A percentile compares a stretch with the other conserved stretches of the same genome.
These are phyloP conservation scores for Stachybotrys chartarum DNA, from an alignment of 2,329 filamentous ascomycete genomes.

Conservation along the genomic window DNA sequence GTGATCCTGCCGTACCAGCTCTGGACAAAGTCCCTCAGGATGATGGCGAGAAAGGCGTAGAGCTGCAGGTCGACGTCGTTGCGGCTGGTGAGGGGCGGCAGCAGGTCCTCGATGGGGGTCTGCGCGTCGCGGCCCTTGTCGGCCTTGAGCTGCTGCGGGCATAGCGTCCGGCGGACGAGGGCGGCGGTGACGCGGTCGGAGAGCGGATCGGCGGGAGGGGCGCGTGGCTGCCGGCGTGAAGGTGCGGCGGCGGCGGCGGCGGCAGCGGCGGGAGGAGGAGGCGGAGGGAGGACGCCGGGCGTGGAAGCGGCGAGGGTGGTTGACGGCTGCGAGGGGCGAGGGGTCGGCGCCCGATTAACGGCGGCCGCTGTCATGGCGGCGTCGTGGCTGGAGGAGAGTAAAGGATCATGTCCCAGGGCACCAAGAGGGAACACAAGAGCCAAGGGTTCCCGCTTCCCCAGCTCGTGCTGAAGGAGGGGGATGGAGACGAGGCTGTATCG, in stretches of 20 bases:
- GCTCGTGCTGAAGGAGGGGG: too few relatives aligned
- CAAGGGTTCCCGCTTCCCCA: too few relatives aligned
- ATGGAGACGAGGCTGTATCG: too few relatives aligned
- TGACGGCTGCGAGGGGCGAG: slow-evolving; percentile 8
- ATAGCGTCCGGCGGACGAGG: slow-evolving; percentile 78
- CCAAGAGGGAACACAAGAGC: not conserved
- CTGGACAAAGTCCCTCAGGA: slow-evolving; percentile 84
- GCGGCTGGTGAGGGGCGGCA: slow-evolving; percentile 88
- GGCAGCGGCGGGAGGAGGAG: slow-evolving; percentile 2
- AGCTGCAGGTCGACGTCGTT: slow-evolving; percentile 91
- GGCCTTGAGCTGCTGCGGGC: slow-evolving; percentile 54
- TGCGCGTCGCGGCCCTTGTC: slow-evolving; percentile 43
- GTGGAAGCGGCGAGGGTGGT: not conserved
- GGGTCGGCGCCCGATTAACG: slow-evolving; percentile 10
- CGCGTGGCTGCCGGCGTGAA: slow-evolving; percentile 24
- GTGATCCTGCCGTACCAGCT: slow-evolving; percentile 93
- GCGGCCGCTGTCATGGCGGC: slow-evolving; percentile 19
- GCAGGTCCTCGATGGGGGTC: slow-evolving; percentile 66
- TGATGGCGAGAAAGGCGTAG: slow-evolving; percentile 84
- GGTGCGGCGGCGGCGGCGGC: not conserved
- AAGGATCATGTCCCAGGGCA: slow-evolving; percentile 17
- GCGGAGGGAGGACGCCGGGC: slow-evolving; percentile 1
- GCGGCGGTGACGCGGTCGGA: slow-evolving; percentile 74
- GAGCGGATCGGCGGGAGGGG: slow-evolving; percentile 40
- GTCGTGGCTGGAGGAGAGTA: slow-evolving; percentile 1